Evolutionary conservation across 768 basidiomycete genomes (phyloP), one percentile per base, ranked within the genome.

Genomic region (Pulveroboletus sp.): DNA sequence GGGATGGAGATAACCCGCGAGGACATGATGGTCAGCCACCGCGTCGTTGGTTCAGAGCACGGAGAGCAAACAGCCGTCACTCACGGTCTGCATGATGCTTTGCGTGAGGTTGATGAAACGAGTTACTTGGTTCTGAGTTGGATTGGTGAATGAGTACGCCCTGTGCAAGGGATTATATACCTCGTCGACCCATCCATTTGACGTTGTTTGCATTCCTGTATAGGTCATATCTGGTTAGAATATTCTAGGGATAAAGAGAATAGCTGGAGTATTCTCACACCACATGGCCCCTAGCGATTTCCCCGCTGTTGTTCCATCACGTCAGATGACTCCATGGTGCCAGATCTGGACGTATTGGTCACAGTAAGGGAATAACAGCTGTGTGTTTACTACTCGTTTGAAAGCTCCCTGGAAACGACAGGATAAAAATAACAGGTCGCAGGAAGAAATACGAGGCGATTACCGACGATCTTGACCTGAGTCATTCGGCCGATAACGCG

Each of bases 41-140:
- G 3, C 4, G 14, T 19, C 21, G 16, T 14, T 14, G 20, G n/a
- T n/a, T n/a, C n/a, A 50, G 13, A n/a, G 19, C n/a, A 25, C 4
- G 16, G 3, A 17, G 17, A 24, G 34, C 10, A 24, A 16, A 12
- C 19, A 1, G 20, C 0, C 16, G 14, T 13, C 31, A 47, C 58
- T 36, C 35, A 59, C 58, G 5, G 34, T 56, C 32, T 60, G 58
- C 58, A 59, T 56, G 37, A 32, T 41, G 7, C 1, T 21, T 3
- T 6, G 8, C 3, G 10, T n/a, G 46, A 38, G n/a, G 32, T 5
- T 40, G 29, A 38, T 43, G 5, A 12, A 40, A 36, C 4, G 38
- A 39, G 35, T 33, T 45, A 9, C 2, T 45, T 45, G 36, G 21
- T 29, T 39, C 36, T 41, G 10, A 8, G 31, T n/a, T 43, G 8